Evolutionary conservation across 2,329 filamentous ascomycete genomes (phyloP).

Genomic region (Verticillium longisporum): DNA sequence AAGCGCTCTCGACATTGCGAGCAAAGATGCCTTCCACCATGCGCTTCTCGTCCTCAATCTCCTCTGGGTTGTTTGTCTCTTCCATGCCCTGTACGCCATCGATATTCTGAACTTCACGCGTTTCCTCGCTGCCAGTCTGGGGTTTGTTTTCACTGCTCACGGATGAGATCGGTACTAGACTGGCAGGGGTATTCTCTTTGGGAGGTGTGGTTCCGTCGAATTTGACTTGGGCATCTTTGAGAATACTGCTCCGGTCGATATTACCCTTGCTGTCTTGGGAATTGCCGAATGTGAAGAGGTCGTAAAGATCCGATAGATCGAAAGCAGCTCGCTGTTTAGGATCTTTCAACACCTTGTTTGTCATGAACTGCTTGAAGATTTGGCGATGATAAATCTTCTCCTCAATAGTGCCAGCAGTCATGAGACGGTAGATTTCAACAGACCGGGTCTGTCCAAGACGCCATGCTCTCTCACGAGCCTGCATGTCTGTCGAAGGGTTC

Average conservation of each 20-base stretch:
- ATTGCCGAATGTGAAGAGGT: constrained; percentile 76
- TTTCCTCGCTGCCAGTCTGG: constrained; percentile 20
- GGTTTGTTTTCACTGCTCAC: neutral
- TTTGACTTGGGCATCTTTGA: constrained; percentile 74
- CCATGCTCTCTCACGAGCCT: constrained; percentile 94
- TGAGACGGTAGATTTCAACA: constrained; percentile 93
- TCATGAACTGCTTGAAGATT: constrained; percentile 96
- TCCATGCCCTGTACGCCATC: constrained; percentile 59
- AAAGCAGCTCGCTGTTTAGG: constrained; percentile 91
- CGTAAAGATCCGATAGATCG: constrained; percentile 81
- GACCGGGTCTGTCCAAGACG: constrained; percentile 89
- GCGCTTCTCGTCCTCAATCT: constrained; percentile 57
- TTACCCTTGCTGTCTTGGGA: constrained; percentile 52
- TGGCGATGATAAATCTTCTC: constrained; percentile 99
- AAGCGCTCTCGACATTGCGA: constrained; percentile 78
- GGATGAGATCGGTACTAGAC: constrained; percentile 6
- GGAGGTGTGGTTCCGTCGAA: constrained; percentile 11
- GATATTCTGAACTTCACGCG: constrained; percentile 43
- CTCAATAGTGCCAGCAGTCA: constrained; percentile 96
- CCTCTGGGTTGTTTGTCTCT: constrained; percentile 49
- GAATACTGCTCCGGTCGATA: constrained; percentile 80
- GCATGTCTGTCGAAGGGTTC: constrained; percentile 95
- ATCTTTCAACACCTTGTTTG: constrained; percentile 91
- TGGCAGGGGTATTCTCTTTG: constrained; percentile 14
- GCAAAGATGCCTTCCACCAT: constrained; percentile 88